A percentile compares a stretch with the other conserved stretches of the same genome.
Conservation (phyloP, 306 rosid genomes). For the Crataegus laevigata region DNA sequence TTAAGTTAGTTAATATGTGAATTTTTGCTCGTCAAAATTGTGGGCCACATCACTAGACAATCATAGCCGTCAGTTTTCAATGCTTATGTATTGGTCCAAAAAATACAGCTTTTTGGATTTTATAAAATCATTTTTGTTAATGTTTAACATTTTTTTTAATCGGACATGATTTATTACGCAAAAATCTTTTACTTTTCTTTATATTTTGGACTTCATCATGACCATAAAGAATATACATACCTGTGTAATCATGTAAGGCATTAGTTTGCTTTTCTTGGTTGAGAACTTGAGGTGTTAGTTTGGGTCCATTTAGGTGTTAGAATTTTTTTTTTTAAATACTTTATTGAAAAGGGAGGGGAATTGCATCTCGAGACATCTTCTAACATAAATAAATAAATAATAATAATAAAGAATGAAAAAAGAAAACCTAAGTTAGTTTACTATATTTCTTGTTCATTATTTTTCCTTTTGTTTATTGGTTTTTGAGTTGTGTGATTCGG, state of each 20-base stretch:
- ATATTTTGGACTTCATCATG: neutral
- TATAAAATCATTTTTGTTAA: neutral
- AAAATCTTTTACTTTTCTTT: too few relatives aligned
- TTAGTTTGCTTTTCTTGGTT: neutral
- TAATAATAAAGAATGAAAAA: too few relatives aligned
- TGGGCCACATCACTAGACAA: neutral
- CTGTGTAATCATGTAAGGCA: neutral
- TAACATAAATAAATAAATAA: too few relatives aligned
- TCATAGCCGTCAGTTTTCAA: neutral
- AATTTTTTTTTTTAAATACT: too few relatives aligned
- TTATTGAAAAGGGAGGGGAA: too few relatives aligned
- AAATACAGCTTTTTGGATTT: neutral
- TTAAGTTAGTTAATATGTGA: conserved; percentile 27
- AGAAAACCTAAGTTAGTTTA: too few relatives aligned
- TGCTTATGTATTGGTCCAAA: neutral
- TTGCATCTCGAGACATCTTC: too few relatives aligned
- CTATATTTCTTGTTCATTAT: too few relatives aligned
- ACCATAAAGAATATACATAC: neutral
- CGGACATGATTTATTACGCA: neutral
- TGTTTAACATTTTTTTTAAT: neutral
- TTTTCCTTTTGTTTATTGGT: too few relatives aligned
- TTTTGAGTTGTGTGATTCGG: too few relatives aligned
- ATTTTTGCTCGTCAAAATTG: neutral
- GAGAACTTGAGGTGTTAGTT: neutral
- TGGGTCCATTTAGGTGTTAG: neutral